Evolutionary conservation across 352 stramenopile genomes (phyloP), one percentile per base, ranked within the genome.

Genomic region (Globisporangium nagaii): DNA sequence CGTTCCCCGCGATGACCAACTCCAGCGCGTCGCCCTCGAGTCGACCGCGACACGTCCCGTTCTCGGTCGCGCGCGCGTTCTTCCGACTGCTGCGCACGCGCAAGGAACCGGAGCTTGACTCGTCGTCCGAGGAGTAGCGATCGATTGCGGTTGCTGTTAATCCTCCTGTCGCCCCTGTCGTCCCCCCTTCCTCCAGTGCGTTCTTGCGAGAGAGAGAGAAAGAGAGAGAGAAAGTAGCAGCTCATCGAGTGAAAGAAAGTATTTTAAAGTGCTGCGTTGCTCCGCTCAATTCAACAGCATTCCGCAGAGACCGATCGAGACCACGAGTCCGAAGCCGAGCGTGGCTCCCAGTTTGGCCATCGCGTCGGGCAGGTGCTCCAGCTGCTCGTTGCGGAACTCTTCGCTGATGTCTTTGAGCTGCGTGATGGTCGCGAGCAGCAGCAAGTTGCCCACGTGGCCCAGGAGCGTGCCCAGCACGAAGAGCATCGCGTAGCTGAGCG

Each of bases 341-440:
- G 71, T 49, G 7, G 62, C 62, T 11, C 53, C 75, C 19, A 93
- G 65, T 47, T 42, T 58, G 8, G 75, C 73, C 36, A 90, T 57
- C n/a, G 69, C 63, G 22, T 80, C 70, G 0, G 82, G 75, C 36
- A 93, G 60, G 8, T 76, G 60, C 20, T 79, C 60, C 28, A 93
- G 66, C 55, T 71, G 60, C 49, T 90, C 83, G 24, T 90, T 59
- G 48, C 80, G 66, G 44, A 93, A 91, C 10, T 73, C 73, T 41
- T 93, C 83, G 47, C 63, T 74, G 17, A 91, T 72, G 51, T 84
- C 76, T 34, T 88, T 86, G 11, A 91, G 60, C 35, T 73, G 73
- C 20, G 58, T 27, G 25, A 93, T 76, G 1, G 71, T 75, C 17
- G 75, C 50, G 7, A 91, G 6, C 28, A 93, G 64, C n/a, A 83